These are phyloP conservation scores for Candida nanaspora DNA, from an alignment of 805 yeast genomes.

Conservation along the genomic window DNA sequence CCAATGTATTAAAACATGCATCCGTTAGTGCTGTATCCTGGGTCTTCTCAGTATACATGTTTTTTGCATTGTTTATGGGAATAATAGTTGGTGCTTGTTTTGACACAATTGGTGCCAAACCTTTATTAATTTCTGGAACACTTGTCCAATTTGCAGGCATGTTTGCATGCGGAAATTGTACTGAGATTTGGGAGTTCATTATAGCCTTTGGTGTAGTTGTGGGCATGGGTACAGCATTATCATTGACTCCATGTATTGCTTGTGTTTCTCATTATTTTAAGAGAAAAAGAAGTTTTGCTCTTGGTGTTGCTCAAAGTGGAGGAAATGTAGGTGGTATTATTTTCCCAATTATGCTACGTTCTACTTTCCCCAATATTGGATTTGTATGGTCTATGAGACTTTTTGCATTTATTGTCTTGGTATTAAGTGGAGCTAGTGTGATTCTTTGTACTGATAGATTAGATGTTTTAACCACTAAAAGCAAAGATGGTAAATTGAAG, in stretches of 20 bases:
- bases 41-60: slow-evolving; percentile 55
- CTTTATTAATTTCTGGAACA: slow-evolving; percentile 35
- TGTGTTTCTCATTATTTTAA: slow-evolving; percentile 40
- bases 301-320: slow-evolving; percentile 34
- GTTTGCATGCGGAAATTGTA: slow-evolving; percentile 41
- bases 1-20: slow-evolving; percentile 41
- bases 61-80: slow-evolving; percentile 42
- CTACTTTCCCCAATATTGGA: slow-evolving; percentile 39
- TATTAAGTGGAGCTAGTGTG: slow-evolving; percentile 3
- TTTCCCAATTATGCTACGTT: slow-evolving; percentile 46
- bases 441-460: slow-evolving; percentile 39
- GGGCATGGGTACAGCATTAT: slow-evolving; percentile 36
- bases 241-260: slow-evolving; percentile 37
- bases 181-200: slow-evolving; percentile 32
- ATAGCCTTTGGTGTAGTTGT: slow-evolving; percentile 31
- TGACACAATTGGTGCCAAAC: slow-evolving; percentile 44
- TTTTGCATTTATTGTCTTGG: slow-evolving; percentile 28
- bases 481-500: not conserved
- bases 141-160: slow-evolving; percentile 38
- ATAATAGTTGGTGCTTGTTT: slow-evolving; percentile 51
- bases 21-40: slow-evolving; percentile 47
- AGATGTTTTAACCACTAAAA: slow-evolving; percentile 8
- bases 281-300: slow-evolving; percentile 32
- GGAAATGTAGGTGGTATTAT: slow-evolving; percentile 63
- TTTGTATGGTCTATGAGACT: slow-evolving; percentile 55